Evolutionary conservation across 257 asterid genomes (phyloP).

Genomic region (Solanum chiquidenum): DNA sequence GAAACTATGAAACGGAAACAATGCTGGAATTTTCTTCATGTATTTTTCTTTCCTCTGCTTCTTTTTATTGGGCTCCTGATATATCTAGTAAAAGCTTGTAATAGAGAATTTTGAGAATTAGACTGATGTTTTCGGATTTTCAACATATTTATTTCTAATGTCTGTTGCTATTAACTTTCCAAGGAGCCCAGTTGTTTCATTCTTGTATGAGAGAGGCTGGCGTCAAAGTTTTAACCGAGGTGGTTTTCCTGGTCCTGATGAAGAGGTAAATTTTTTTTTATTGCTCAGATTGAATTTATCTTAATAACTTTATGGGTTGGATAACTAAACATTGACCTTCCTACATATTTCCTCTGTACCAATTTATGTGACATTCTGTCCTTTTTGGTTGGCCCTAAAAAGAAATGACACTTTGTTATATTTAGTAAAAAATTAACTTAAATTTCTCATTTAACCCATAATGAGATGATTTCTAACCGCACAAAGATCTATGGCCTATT

Average conservation of each 20-base stretch:
- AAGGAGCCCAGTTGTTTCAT: constrained; percentile 96
- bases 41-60: not conserved
- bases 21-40: not conserved
- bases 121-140: not conserved
- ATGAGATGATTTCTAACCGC: not conserved
- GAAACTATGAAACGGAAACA: not conserved
- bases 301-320: not conserved
- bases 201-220: constrained; percentile 96
- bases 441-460: not conserved
- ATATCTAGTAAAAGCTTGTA: not conserved
- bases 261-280: constrained; percentile 52
- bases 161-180: constrained; percentile 1
- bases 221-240: constrained; percentile 77
- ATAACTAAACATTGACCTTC: not conserved
- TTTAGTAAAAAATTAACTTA: not conserved
- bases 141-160: constrained; percentile 6
- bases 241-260: constrained; percentile 96
- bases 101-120: not conserved
- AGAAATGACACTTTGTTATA: not conserved
- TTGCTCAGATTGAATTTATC: constrained; percentile 1
- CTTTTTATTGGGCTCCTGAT: not conserved
- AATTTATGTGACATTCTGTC: not conserved
- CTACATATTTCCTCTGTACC: not conserved
- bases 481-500: not conserved
- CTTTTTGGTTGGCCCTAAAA: not conserved